These are phyloP conservation scores for Psilocybe mexicana DNA, from an alignment of 1,284 basidiomycete species.

Conservation along the genomic window DNA sequence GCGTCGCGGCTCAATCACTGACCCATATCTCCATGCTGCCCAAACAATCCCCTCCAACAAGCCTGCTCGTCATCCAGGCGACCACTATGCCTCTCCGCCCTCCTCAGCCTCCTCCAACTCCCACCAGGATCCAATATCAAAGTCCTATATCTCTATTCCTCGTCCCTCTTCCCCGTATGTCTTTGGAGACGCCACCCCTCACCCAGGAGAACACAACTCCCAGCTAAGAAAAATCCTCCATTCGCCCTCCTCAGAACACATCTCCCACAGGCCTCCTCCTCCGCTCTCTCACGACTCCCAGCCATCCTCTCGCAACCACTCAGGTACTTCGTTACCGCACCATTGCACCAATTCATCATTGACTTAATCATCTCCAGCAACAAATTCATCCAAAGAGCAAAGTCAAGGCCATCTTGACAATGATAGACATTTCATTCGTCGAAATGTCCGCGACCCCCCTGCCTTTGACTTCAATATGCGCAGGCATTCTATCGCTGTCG, in stretches of 20 bases:
- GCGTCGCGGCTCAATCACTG: slow-evolving; percentile 76
- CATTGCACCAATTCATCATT: slow-evolving; percentile 8
- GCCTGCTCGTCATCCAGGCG: slow-evolving; percentile 30
- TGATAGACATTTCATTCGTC: slow-evolving; percentile 30
- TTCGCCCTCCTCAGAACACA: slow-evolving; percentile 46
- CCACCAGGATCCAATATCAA: slow-evolving; percentile 33
- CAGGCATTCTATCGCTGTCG: slow-evolving; percentile 63
- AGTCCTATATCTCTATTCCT: slow-evolving; percentile 40
- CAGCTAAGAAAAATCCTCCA: slow-evolving; percentile 55
- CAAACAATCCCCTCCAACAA: slow-evolving; percentile 31
- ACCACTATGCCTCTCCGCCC: slow-evolving; percentile 24
- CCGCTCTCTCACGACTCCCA: slow-evolving; percentile 29
- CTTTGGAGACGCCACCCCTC: slow-evolving; percentile 62
- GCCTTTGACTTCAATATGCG: slow-evolving; percentile 66
- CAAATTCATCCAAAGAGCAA: slow-evolving; percentile 32
- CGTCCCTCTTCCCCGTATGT: slow-evolving; percentile 69
- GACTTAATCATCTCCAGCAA: slow-evolving; percentile 11
- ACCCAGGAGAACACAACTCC: slow-evolving; percentile 37
- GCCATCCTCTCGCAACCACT: slow-evolving; percentile 23
- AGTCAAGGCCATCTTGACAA: slow-evolving; percentile 51
- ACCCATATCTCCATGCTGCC: slow-evolving; percentile 72
- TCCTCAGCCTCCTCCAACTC: slow-evolving; percentile 23
- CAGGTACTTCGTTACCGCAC: slow-evolving; percentile 24
- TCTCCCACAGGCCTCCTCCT: slow-evolving; percentile 24
- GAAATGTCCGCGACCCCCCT: slow-evolving; percentile 39